phyloP scores from a whole-genome alignment of 129 eudicot genomes.

The Oenanthe sinensis region DNA sequence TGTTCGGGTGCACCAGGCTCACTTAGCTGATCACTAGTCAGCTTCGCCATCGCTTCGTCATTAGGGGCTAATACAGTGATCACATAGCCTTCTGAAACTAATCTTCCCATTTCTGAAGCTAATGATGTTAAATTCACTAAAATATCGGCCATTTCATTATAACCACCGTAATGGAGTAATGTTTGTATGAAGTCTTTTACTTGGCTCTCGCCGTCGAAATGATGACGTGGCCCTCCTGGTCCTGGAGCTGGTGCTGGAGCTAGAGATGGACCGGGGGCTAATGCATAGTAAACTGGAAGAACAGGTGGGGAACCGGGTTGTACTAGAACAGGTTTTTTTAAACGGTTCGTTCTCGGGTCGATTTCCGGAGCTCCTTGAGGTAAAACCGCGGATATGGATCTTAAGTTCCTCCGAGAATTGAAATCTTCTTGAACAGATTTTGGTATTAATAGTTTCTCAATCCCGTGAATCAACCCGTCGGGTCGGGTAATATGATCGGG shows the following conservation, averaged over 20 bases:
- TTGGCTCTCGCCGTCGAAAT: conserved; percentile 74
- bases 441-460: conserved; percentile 31
- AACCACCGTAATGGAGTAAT: conserved; percentile 73
- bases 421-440: conserved; percentile 39
- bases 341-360: conserved; percentile 41
- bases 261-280: conserved; percentile 85
- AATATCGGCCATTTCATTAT: conserved; percentile 82
- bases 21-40: conserved; percentile 71
- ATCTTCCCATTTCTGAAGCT: conserved; percentile 79
- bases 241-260: conserved; percentile 98
- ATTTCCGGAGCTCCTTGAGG: conserved; percentile 46
- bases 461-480: conserved; percentile 42
- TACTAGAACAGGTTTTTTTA: conserved; percentile 35
- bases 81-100: conserved; percentile 81
- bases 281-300: conserved; percentile 58
- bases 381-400: conserved; percentile 40
- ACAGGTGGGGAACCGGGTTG: conserved; percentile 59
- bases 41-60: conserved; percentile 88
- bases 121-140: conserved; percentile 68
- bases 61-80: conserved; percentile 79
- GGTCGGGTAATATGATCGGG: conserved; percentile 21
- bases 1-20: conserved; percentile 90
- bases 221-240: conserved; percentile 77
- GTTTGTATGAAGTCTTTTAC: conserved; percentile 85
- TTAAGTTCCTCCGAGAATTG: conserved; percentile 32